Evolutionary conservation across 2,329 filamentous ascomycete species (phyloP).

Genomic region (Fusarium mundagurra): DNA sequence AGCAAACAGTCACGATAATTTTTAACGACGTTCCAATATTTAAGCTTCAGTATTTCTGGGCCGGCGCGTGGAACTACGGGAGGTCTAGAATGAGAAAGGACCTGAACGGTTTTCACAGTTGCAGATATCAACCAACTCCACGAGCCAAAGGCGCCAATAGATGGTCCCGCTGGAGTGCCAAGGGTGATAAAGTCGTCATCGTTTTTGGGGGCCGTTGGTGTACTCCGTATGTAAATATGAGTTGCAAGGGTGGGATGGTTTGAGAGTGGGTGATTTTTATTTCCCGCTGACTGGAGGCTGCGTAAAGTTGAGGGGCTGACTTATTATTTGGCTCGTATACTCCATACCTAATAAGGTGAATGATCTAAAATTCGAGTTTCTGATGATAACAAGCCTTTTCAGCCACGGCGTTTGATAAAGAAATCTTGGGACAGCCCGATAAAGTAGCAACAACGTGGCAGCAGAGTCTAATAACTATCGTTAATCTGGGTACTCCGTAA

Average conservation of each 20-base stretch:
- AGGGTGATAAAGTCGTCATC: slow-evolving; percentile 12
- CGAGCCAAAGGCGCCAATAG: neutral
- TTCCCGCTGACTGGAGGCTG: neutral
- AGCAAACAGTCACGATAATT: neutral
- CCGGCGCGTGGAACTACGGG: neutral
- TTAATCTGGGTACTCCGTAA: neutral
- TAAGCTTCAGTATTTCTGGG: slow-evolving; percentile 14
- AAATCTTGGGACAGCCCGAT: neutral
- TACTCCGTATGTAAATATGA: neutral
- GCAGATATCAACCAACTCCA: neutral
- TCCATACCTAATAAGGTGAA: neutral
- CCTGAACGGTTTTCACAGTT: neutral
- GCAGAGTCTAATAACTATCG: neutral
- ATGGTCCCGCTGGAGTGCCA: neutral
- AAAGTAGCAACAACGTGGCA: neutral
- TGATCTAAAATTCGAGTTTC: neutral
- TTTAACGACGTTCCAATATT: neutral
- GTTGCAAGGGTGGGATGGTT: neutral
- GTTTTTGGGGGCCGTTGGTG: neutral
- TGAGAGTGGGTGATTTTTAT: neutral
- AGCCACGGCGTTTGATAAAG: neutral
- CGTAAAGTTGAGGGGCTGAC: neutral
- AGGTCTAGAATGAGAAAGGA: neutral
- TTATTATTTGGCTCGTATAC: neutral
- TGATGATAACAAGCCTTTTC: neutral